Evolutionary conservation across 1,284 basidiomycete species (phyloP).

Genomic region (Cryptococcus sp.): DNA sequence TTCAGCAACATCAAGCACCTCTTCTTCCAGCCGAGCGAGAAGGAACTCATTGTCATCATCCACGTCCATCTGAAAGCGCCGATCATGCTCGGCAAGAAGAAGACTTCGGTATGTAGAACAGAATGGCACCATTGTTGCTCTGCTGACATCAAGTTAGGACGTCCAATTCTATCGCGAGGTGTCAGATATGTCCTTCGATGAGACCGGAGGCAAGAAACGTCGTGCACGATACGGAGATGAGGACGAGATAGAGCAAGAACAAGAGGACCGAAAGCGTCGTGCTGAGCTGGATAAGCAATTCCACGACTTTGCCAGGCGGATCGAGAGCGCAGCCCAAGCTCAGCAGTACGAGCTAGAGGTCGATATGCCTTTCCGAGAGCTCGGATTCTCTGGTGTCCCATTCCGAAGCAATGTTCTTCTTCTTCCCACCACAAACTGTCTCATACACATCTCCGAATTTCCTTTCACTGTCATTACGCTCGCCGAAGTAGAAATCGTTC

Average conservation of each 20-base stretch:
- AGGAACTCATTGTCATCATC: slow-evolving; percentile 91
- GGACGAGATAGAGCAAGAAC: slow-evolving; percentile 98
- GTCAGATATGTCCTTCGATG: slow-evolving; percentile 96
- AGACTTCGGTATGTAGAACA: slow-evolving; percentile 68
- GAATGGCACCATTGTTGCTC: neutral
- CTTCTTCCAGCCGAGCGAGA: slow-evolving; percentile 98
- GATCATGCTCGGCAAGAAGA: slow-evolving; percentile 99
- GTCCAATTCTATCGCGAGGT: slow-evolving; percentile 99
- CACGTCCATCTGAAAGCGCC: slow-evolving; percentile 93
- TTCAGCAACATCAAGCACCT: slow-evolving; percentile 98
- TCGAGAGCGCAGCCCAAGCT: slow-evolving; percentile 74
- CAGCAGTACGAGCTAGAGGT: slow-evolving; percentile 80
- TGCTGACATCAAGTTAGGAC: slow-evolving; percentile 61
- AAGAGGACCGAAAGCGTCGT: slow-evolving; percentile 88
- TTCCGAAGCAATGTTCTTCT: slow-evolving; percentile 92
- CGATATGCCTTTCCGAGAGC: slow-evolving; percentile 95
- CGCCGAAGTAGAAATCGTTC: slow-evolving; percentile 92
- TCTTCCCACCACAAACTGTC: slow-evolving; percentile 95
- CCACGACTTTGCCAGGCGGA: slow-evolving; percentile 88
- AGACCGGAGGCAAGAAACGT: slow-evolving; percentile 92
- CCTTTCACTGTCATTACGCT: slow-evolving; percentile 97
- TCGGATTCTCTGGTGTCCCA: slow-evolving; percentile 96
- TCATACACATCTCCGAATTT: slow-evolving; percentile 92
- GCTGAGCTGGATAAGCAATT: slow-evolving; percentile 93
- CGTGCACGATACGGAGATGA: slow-evolving; percentile 98